Evolutionary conservation across 73 alveolate genomes (phyloP).

Genomic region (Symbiodinium pilosum): DNA sequence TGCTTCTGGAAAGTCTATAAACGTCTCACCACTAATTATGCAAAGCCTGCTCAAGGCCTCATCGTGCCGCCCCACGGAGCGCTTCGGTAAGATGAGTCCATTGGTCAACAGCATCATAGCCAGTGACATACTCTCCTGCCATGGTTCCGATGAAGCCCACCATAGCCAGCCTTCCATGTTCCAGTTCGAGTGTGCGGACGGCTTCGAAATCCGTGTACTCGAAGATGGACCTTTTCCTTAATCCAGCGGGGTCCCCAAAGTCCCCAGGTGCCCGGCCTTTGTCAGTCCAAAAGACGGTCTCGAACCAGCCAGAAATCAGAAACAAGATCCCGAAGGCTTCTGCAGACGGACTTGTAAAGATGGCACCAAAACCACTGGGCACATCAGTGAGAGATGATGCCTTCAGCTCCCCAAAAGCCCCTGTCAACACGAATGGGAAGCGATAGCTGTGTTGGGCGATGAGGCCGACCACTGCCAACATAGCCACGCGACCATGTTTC

Average conservation of each 20-base stretch:
- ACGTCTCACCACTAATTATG: not conserved
- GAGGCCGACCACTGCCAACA: not conserved
- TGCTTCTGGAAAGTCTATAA: not conserved
- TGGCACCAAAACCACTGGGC: not conserved
- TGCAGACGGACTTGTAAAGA: not conserved
- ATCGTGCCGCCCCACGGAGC: conserved; percentile 2
- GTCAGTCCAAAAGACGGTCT: not conserved
- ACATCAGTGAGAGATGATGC: not conserved
- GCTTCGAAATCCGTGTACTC: not conserved
- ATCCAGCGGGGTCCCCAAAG: not conserved
- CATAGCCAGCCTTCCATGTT: not conserved
- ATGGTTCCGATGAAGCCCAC: not conserved
- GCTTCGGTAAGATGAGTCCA: not conserved
- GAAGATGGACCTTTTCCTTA: not conserved
- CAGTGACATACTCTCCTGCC: not conserved
- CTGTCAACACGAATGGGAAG: not conserved
- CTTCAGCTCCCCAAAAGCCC: not conserved
- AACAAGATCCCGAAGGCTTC: not conserved
- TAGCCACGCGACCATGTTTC: not conserved
- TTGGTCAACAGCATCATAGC: not conserved
- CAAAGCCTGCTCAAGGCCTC: not conserved
- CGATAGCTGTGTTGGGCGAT: not conserved
- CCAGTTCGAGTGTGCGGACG: not conserved
- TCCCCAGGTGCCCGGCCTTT: not conserved
- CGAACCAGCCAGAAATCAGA: not conserved